Evolutionary conservation across 495 filamentous ascomycete genomes (phyloP).

Genomic region (Penicillium argentinense): DNA sequence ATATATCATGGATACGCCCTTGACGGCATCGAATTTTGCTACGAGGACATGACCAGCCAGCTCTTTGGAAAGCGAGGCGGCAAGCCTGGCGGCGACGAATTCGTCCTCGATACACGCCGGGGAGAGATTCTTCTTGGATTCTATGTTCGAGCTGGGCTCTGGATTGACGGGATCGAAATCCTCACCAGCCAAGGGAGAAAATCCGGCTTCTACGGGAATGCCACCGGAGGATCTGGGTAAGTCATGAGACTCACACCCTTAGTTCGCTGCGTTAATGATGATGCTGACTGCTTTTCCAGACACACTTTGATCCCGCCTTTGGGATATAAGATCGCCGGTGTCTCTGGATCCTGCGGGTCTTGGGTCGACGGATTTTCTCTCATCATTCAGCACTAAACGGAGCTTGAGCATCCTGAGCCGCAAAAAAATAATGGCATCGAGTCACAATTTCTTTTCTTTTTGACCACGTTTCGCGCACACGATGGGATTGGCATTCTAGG

Average conservation of each 20-base stretch:
- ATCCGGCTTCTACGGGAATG: slow-evolving; percentile 83
- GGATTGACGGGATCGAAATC: slow-evolving; percentile 91
- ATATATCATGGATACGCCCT: slow-evolving; percentile 77
- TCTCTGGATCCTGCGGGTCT: slow-evolving; percentile 75
- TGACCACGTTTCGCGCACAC: not conserved
- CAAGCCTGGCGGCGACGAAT: slow-evolving; percentile 70
- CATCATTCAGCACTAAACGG: slow-evolving; percentile 72
- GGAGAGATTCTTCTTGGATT: slow-evolving; percentile 91
- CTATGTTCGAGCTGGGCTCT: slow-evolving; percentile 73
- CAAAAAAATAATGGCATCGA: too few species aligned
- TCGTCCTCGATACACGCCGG: slow-evolving; percentile 76
- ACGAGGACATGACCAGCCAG: slow-evolving; percentile 84
- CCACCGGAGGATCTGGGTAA: slow-evolving; percentile 79
- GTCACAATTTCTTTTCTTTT: slow-evolving; percentile 9
- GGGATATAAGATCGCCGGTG: slow-evolving; percentile 84
- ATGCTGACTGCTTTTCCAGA: slow-evolving; percentile 47
- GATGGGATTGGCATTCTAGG: slow-evolving; percentile 5
- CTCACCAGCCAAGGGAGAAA: slow-evolving; percentile 83
- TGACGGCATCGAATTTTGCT: slow-evolving; percentile 89
- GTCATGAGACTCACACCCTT: slow-evolving; percentile 22
- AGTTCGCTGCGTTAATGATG: too few species aligned
- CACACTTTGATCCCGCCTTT: slow-evolving; percentile 87
- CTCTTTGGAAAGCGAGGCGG: slow-evolving; percentile 86
- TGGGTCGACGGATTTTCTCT: slow-evolving; percentile 91
- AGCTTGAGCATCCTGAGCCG: too few species aligned